Evolutionary conservation across 176 grass and related monocot genomes (phyloP), one percentile per base, ranked within the genome.

Genomic region (Avena insularis): DNA sequence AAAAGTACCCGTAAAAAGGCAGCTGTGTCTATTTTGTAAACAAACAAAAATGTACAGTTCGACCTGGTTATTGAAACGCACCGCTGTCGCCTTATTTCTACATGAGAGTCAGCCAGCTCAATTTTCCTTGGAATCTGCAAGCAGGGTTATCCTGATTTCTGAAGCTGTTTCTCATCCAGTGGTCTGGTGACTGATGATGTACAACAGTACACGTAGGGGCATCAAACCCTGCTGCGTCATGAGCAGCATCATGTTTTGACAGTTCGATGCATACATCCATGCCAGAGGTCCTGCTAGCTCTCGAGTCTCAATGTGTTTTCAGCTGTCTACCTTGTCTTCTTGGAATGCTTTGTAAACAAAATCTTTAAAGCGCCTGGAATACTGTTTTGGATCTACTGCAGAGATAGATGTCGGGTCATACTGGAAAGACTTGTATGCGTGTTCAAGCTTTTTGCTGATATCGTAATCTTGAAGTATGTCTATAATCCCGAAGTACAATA

Each of bases 381-480:
- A 97, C 82, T 91, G 95, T 49, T 84, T 93, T 40, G 95, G 95
- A 90, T 97, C 95, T 35, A 97, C 95, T 8, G 92, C 95, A 27
- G 95, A 97, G 82, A 97, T 97, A 14, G 92, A 97, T 65, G 91
- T 97, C 65, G 95, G 47, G 36, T 97, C 95, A 65, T 97, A 95
- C 50, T 94, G 92, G 47, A 94, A 91, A 12, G 95, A 93, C 70
- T 97, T 97, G 84, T 97, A 97, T 57, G 93, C 95, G 31, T 97
- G 95, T 87, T 97, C 95, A 78, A 97, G 91, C 77, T 95, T 97
- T 85, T 97, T 97, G 85, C 89, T 93, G 76, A 97, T 97, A 78
- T 97, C 95, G 13, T 97, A 97, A 45, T 95, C 95, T 91, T 97
- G 95, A 57, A 97, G 93, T 80, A 97, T 97, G 83, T 97, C 95